Evolutionary conservation across 176 grass and related monocot genomes (phyloP), one percentile per base, ranked within the genome.

Genomic region (Carex parvula): DNA sequence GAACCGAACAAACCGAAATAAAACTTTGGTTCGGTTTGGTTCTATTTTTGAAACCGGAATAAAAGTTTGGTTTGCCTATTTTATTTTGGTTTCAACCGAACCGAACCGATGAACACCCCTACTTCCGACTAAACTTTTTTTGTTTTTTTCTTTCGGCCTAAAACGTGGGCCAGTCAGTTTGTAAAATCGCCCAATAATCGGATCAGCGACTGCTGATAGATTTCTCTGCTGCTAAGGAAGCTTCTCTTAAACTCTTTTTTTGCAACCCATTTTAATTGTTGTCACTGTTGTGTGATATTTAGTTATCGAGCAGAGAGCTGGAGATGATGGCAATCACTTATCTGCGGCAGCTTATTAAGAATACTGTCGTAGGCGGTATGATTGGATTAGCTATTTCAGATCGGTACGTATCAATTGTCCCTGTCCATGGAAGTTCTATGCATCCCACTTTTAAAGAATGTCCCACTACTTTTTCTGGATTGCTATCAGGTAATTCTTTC

Each of bases 371-470:
- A 5, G 82, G 87, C 65, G 15, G 50, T 77, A 15, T 91, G 54
- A 2, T 98, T 59, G 84, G 83, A 58, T 0, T 83, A 60, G 87
- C 89, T 14, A 3, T 98, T 83, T 72, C 88, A 61, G 92, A 98
- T 84, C 70, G 85, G 14, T 93, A 90, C 80, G 88, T 44, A 56
- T 86, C 50, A n/a, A 0, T 91, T 21, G 5, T 80, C 81, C 5
- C 87, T 70, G 52, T 98, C 41, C 35, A 64, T 4, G 95, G 92
- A 79, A 17, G 18, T 80, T 98, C 92, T 63, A 98, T 98, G 95
- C 20, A 86, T 58, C 95, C 95, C 42, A 98, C 91, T 70, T 89
- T 94, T 64, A 50, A 85, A 22, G 39, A 55, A 17, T n/a, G 83
- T 54, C 54, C n/a, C 39, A 67, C 14, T 75, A 63, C 18, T 60